A percentile compares a stretch with the other conserved stretches of the same genome.
These are phyloP conservation scores for Haematococcus sp. DNA, from an alignment of 139 green algal species.

Conservation along the genomic window DNA sequence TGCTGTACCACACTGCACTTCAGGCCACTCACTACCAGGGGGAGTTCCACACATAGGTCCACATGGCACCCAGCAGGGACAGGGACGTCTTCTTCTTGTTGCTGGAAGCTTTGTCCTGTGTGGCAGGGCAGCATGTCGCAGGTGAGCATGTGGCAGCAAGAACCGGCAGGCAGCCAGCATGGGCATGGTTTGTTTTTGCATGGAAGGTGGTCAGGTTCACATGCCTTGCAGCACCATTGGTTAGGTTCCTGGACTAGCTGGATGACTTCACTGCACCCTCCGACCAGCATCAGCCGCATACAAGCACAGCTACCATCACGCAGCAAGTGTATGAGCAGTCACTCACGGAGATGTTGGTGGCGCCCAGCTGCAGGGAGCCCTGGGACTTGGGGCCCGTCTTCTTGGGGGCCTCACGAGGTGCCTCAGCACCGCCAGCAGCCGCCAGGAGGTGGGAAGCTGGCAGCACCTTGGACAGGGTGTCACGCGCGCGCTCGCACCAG, in stretches of 20 bases:
- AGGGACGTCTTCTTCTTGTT: conserved; percentile 23
- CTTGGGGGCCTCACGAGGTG: conserved; percentile 24
- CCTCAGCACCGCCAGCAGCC: conserved; percentile 38
- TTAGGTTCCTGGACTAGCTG: too few species aligned
- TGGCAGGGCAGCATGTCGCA: neutral
- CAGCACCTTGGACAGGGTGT: conserved; percentile 43
- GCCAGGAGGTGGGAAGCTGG: conserved; percentile 47
- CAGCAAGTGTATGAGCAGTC: too few species aligned
- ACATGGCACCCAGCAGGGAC: conserved; percentile 22
- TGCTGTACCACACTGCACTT: too few species aligned
- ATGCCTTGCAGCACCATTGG: too few species aligned
- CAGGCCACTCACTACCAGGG: too few species aligned
- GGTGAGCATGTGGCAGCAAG: neutral
- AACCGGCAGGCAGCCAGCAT: neutral
- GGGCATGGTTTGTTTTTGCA: neutral
- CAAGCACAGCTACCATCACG: too few species aligned
- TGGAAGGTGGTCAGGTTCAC: neutral
- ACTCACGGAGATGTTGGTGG: conserved; percentile 17
- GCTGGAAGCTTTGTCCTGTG: conserved; percentile 16
- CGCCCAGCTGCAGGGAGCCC: neutral
- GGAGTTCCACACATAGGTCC: conserved; percentile 28
- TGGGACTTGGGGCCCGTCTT: conserved; percentile 11
- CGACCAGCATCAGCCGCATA: too few species aligned
- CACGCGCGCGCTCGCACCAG: conserved; percentile 32
- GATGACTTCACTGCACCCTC: too few species aligned